A percentile compares a stretch with the other conserved stretches of the same genome.
Evolutionary conservation across 176 grass and related monocot genomes (phyloP).

Genomic region (bread wheat (Triticum aestivum)): DNA sequence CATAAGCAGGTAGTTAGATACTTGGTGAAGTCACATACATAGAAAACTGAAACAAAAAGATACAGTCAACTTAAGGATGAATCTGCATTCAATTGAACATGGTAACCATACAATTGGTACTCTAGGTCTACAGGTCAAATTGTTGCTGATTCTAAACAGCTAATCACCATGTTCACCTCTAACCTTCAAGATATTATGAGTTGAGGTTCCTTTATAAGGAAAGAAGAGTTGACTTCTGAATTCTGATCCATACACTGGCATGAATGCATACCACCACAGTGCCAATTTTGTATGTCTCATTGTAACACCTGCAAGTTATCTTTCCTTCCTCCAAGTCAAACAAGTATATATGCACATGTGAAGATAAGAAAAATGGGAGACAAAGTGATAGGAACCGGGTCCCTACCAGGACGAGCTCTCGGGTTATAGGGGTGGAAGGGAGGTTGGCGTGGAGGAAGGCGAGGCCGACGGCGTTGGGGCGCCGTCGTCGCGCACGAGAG

Average conservation of each 20-base stretch:
- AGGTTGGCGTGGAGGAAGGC: no score
- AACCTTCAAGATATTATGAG: not conserved
- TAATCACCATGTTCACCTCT: conserved; percentile 23
- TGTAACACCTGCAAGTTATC: not conserved
- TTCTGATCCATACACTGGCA: conserved; percentile 20
- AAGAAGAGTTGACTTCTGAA: conserved; percentile 35
- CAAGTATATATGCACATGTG: not conserved
- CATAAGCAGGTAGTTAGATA: not conserved
- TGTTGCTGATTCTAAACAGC: conserved; percentile 11
- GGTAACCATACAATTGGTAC: conserved; percentile 6
- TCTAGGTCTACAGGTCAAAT: not conserved
- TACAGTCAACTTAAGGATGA: conserved; percentile 36
- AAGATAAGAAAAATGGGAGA: not conserved
- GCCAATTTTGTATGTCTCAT: not conserved
- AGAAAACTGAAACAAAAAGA: not conserved
- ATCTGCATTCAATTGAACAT: conserved; percentile 30
- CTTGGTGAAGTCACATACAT: not conserved
- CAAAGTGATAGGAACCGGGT: no score
- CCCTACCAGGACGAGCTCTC: no score
- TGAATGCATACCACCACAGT: conserved; percentile 13
- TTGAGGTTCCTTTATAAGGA: not conserved
- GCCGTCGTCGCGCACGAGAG: no score
- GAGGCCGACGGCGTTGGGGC: no score
- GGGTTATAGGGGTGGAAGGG: no score
- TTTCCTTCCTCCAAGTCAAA: not conserved